Evolutionary conservation across 2,329 filamentous ascomycete genomes (phyloP).

Genomic region (Paraconiothyrium sp.): DNA sequence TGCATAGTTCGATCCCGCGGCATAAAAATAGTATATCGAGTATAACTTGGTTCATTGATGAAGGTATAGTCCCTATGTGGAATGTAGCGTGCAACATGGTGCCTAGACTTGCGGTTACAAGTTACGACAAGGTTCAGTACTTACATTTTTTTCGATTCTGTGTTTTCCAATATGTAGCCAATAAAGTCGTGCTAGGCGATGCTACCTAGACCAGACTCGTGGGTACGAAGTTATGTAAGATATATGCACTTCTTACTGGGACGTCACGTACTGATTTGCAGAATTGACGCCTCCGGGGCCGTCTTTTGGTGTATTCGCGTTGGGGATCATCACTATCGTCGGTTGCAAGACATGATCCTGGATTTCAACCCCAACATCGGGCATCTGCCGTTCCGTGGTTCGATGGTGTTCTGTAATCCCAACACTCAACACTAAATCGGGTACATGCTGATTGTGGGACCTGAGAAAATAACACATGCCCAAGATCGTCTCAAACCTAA

Average conservation of each 20-base stretch:
- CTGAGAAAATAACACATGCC: too few species aligned
- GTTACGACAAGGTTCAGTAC: not conserved
- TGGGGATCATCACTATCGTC: conserved; percentile 6
- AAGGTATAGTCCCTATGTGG: not conserved
- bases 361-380: not conserved
- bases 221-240: not conserved
- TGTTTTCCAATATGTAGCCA: conserved; percentile 5
- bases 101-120: not conserved
- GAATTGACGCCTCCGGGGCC: not conserved
- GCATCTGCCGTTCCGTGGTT: not conserved
- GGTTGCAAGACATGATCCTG: not conserved
- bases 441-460: too few species aligned
- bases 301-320: not conserved
- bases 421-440: too few species aligned
- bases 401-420: too few species aligned
- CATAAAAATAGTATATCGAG: not conserved
- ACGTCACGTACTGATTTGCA: conserved; percentile 8
- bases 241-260: not conserved
- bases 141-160: not conserved
- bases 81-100: conserved; percentile 1
- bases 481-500: too few species aligned
- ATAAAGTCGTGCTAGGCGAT: conserved; percentile 4
- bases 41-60: not conserved
- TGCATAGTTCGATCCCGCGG: too few species aligned
- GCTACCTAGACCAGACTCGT: not conserved